A percentile compares a stretch with the other conserved stretches of the same genome.
Evolutionary conservation across 176 grass and related monocot genomes (phyloP).

Genomic region (Triticum timopheevii): DNA sequence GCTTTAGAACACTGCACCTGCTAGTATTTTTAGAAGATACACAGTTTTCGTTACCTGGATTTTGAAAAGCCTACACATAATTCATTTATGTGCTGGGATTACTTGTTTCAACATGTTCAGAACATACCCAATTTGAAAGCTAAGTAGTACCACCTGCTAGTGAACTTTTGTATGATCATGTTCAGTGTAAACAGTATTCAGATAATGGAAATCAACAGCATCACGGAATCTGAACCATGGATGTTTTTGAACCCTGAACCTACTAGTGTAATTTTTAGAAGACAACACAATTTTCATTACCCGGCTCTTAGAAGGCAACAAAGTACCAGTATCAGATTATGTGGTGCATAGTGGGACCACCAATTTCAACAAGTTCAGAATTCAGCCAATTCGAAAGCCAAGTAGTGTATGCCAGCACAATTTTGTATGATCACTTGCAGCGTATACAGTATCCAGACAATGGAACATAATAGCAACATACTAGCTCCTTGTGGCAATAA

Average conservation of each 20-base stretch:
- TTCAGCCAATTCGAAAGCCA: neutral
- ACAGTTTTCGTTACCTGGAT: neutral
- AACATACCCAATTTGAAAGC: neutral
- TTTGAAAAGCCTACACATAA: too few relatives aligned
- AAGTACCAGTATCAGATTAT: neutral
- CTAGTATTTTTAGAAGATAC: neutral
- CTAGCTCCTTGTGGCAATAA: neutral
- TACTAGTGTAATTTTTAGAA: neutral
- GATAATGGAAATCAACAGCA: neutral
- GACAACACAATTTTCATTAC: neutral
- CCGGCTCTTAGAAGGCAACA: neutral
- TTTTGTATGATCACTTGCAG: neutral
- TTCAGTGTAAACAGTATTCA: neutral
- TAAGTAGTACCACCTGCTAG: neutral
- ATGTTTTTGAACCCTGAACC: neutral
- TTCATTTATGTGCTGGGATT: too few relatives aligned
- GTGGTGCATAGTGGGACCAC: fast-evolving
- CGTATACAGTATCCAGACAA: neutral
- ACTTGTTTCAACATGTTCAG: neutral
- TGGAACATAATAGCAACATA: neutral
- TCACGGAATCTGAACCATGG: neutral
- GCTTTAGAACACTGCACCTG: neutral
- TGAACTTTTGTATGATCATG: neutral
- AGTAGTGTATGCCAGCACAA: neutral
- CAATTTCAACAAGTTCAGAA: neutral